Conservation (phyloP, 1,284 basidiomycete species). For the Flammula alnicola region DNA sequence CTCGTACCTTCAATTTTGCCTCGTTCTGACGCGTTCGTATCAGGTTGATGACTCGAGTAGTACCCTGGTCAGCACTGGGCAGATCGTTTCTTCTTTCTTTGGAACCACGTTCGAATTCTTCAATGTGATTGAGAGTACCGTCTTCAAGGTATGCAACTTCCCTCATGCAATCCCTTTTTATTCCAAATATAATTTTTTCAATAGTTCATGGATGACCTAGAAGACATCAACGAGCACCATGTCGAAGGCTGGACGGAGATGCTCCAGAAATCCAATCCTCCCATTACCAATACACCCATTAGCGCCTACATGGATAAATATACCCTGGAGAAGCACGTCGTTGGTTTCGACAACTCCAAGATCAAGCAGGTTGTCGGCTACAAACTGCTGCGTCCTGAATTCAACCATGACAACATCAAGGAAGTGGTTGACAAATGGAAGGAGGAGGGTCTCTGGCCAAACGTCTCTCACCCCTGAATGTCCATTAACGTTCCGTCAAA, state of each 20-base stretch:
- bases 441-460: constrained; percentile 76
- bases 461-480: constrained; percentile 14
- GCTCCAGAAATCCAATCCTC: constrained; percentile 75
- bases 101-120: constrained; percentile 88
- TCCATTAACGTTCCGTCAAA: constrained; percentile 10
- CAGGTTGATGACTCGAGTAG: constrained; percentile 83
- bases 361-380: constrained; percentile 79
- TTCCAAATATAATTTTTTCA: not conserved
- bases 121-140: constrained; percentile 70
- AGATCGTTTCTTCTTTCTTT: constrained; percentile 75
- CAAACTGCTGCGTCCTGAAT: constrained; percentile 63
- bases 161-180: not conserved
- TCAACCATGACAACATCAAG: constrained; percentile 67
- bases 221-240: constrained; percentile 90
- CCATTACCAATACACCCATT: constrained; percentile 76
- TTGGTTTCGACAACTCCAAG: constrained; percentile 71
- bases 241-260: constrained; percentile 87
- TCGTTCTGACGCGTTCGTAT: constrained; percentile 5
- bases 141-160: constrained; percentile 60
- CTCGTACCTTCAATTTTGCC: not conserved
- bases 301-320: constrained; percentile 85
- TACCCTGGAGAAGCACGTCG: constrained; percentile 65
- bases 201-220: constrained; percentile 69
- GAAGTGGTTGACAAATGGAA: constrained; percentile 83
- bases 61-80: constrained; percentile 77